Evolutionary conservation across 1,139 yeast genomes (phyloP).

Genomic region (Magnusiomyces ingens): DNA sequence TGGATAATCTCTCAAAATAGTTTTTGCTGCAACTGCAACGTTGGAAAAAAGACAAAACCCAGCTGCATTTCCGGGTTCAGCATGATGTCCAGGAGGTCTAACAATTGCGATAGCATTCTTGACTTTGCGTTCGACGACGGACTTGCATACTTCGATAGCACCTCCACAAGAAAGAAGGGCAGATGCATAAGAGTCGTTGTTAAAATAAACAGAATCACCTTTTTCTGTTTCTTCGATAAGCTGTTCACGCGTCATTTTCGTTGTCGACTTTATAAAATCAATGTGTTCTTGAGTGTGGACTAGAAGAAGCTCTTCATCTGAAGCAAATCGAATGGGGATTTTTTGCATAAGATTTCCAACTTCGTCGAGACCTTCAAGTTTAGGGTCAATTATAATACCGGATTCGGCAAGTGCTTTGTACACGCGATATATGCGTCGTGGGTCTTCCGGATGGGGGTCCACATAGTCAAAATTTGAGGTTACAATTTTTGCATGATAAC

Average conservation of each 20-base stretch:
- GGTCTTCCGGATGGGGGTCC: conserved; percentile 99
- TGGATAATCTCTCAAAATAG: conserved; percentile 73
- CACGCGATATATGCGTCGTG: conserved; percentile 88
- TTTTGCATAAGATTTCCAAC: conserved; percentile 86
- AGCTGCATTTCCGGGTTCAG: conserved; percentile 95
- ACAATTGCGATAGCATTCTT: conserved; percentile 92
- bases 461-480: conserved; percentile 89
- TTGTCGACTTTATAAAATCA: conserved; percentile 67
- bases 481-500: conserved; percentile 92
- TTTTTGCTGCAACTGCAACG: conserved; percentile 95
- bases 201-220: conserved; percentile 93
- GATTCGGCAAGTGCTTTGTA: conserved; percentile 92
- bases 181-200: conserved; percentile 80
- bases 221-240: conserved; percentile 77
- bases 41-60: conserved; percentile 95
- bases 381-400: conserved; percentile 77
- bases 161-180: conserved; percentile 97
- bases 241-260: conserved; percentile 69
- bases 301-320: conserved; percentile 72
- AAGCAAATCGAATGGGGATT: conserved; percentile 86
- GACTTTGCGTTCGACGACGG: conserved; percentile 88
- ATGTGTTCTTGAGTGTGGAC: conserved; percentile 84
- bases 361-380: conserved; percentile 70
- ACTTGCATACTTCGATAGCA: conserved; percentile 90
- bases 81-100: conserved; percentile 99